phyloP scores from a whole-genome alignment of 2,329 filamentous ascomycete species.

The Trichoderma koningiopsis region DNA sequence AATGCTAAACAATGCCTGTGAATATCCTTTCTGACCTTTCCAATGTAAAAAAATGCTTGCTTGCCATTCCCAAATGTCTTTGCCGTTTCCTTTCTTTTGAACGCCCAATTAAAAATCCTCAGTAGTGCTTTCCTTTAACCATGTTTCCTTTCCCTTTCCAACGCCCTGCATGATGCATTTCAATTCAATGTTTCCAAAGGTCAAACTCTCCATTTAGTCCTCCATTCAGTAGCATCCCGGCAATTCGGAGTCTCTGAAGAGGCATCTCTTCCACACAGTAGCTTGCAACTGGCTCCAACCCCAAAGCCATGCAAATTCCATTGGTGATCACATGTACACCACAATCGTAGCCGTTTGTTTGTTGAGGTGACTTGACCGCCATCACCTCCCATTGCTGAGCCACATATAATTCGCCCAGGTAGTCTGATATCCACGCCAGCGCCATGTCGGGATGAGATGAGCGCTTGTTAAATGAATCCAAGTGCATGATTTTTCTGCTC shows the following conservation, averaged over 20 bases:
- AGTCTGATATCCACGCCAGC: conserved; percentile 55
- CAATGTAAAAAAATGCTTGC: not conserved
- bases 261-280: conserved; percentile 59
- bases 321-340: conserved; percentile 79
- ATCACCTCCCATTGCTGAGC: conserved; percentile 64
- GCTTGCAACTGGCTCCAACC: conserved; percentile 51
- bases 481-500: conserved; percentile 63
- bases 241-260: conserved; percentile 62
- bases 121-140: not conserved
- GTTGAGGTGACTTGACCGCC: conserved; percentile 54
- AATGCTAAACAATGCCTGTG: not conserved
- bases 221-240: conserved; percentile 66
- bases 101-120: not conserved
- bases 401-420: conserved; percentile 46
- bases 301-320: conserved; percentile 62
- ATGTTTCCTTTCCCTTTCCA: not conserved
- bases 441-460: conserved; percentile 35
- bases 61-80: not conserved
- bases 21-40: too few species aligned
- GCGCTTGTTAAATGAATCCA: conserved; percentile 63
- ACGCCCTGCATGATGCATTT: not conserved
- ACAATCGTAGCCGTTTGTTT: conserved; percentile 72
- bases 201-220: conserved; percentile 65
- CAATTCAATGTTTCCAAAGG: conserved; percentile 35
- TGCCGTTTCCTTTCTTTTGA: not conserved